Evolutionary conservation across 768 basidiomycete genomes (phyloP), one percentile per base, ranked within the genome.

Genomic region (Melanogaster broomeanus): DNA sequence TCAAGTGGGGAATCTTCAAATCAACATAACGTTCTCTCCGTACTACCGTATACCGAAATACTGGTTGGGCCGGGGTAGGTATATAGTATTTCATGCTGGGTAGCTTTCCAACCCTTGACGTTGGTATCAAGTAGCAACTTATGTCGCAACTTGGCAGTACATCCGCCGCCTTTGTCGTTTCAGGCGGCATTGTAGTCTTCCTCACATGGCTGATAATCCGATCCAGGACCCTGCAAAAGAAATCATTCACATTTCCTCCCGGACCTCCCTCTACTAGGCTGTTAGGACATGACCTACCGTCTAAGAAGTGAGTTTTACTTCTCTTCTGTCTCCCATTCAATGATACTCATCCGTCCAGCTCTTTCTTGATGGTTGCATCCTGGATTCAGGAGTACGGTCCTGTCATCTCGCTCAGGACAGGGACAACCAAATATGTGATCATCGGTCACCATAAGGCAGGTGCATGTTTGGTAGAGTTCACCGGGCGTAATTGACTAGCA

Each of bases 371-470:
- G 5, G 76, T 78, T 43, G 76, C 78, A 40, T 72, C 78, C 57
- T 82, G 81, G 77, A 79, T 77, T 2, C 72, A 82, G 53, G 63
- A 75, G 52, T 80, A 83, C 52, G 84, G 84, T 0, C 82, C 83
- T 0, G 68, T 85, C 2, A 79, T 83, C 53, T 74, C 77, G 0
- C 64, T 85, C 3, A 71, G 78, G 4, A 74, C 78, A 53, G 82
- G 82, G 24, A 11, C 24, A 9, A 6, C 25, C 18, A 48, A n/a
- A 25, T 59, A 63, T 11, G 52, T 62, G 7, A 44, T 62, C 40
- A 56, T 62, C 9, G 61, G 61, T 15, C 58, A 58, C 33, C 49
- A 62, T 24, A 27, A 62, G 44, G 61, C 49, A 43, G 38, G 52
- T 51, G 12, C 35, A 7, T 22, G 19, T 15, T 9, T 37, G 15